phyloP scores from a whole-genome alignment of 2,329 filamentous ascomycete genomes.

The Sclerotinia nivalis region DNA sequence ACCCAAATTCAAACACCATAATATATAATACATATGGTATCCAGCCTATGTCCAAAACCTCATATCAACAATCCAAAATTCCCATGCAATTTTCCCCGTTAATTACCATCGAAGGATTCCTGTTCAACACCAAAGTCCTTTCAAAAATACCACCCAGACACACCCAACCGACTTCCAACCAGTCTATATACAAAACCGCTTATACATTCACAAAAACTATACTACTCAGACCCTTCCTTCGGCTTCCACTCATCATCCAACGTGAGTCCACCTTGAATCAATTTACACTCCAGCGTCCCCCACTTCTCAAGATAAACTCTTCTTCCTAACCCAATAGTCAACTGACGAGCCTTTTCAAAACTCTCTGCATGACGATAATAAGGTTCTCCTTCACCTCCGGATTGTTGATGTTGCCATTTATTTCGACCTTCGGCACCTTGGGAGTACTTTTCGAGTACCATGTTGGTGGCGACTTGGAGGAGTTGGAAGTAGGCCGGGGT shows the following conservation, averaged over 20 bases:
- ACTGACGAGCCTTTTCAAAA: conserved; percentile 47
- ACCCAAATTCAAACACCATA: background rate
- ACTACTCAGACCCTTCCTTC: background rate
- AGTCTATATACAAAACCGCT: background rate
- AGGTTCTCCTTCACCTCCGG: conserved; percentile 54
- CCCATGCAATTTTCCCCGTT: background rate
- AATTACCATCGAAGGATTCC: background rate
- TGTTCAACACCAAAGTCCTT: background rate
- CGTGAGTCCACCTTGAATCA: conserved; percentile 42
- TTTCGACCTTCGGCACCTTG: conserved; percentile 44
- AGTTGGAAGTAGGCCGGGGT: conserved; percentile 38
- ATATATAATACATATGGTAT: background rate
- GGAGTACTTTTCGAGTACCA: conserved; percentile 25
- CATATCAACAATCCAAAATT: background rate
- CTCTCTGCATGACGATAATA: conserved; percentile 53
- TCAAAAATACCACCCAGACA: background rate
- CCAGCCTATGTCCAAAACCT: background rate
- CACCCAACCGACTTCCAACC: background rate
- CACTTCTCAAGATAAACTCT: conserved; percentile 48
- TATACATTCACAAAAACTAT: background rate
- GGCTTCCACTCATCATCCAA: conserved; percentile 49
- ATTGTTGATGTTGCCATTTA: conserved; percentile 55
- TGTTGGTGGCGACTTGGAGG: conserved; percentile 38
- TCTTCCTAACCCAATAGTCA: conserved; percentile 49
- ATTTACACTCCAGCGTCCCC: conserved; percentile 49